Percentiles rank a stretch among this genome's conserved stretches.
These are phyloP conservation scores for Gossypium raimondii DNA, from an alignment of 345 rosid species.

Conservation along the genomic window DNA sequence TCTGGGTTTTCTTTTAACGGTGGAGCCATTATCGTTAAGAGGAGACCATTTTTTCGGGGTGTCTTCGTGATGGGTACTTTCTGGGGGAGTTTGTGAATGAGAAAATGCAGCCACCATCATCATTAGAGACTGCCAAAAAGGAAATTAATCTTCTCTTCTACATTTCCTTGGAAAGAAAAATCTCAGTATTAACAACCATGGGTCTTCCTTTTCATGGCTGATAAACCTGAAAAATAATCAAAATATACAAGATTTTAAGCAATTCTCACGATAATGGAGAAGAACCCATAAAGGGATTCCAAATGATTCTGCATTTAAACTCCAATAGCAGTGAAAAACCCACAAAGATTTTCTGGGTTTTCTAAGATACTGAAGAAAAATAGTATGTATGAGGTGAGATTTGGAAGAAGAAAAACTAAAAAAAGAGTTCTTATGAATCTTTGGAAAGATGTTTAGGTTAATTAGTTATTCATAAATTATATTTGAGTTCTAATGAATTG, in stretches of 20 bases:
- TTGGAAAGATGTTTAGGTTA: conserved; percentile 25
- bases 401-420: background rate
- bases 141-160: conserved; percentile 19
- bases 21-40: conserved; percentile 34
- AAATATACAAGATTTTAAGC: conserved; percentile 9
- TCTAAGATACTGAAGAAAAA: background rate
- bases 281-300: conserved; percentile 8
- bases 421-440: background rate
- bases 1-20: conserved; percentile 48
- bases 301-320: conserved; percentile 24
- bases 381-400: conserved; percentile 25
- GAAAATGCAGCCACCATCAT: conserved; percentile 74
- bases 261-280: conserved; percentile 15
- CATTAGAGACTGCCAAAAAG: conserved; percentile 20
- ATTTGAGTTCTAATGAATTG: too few species aligned
- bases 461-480: background rate
- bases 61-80: conserved; percentile 3
- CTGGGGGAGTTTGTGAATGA: conserved; percentile 39
- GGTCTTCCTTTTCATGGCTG: conserved; percentile 3
- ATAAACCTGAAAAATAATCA: background rate
- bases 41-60: conserved; percentile 25
- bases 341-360: conserved; percentile 16
- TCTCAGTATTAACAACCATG: background rate
- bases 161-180: conserved; percentile 38
- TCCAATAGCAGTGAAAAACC: conserved; percentile 13